Conservation (phyloP, 1,139 yeast genomes). For the Wickerhamomyces sp. region DNA sequence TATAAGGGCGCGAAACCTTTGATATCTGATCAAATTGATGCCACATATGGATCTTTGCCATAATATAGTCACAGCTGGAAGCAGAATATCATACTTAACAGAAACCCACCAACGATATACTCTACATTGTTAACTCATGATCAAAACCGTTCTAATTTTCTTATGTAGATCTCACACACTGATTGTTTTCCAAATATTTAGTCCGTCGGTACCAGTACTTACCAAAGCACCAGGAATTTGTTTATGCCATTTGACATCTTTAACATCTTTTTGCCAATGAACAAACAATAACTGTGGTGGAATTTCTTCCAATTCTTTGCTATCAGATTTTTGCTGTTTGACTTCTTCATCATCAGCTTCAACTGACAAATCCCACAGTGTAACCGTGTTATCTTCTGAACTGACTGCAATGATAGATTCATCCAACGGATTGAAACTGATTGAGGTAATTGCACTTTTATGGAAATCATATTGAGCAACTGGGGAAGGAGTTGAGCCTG, state of each 20-base stretch:
- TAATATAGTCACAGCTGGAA: neutral
- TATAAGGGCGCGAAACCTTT: neutral
- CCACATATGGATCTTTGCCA: neutral
- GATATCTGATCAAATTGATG: neutral
- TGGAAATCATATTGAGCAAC: constrained; percentile 96
- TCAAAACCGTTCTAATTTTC: neutral
- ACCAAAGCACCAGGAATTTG: constrained; percentile 96
- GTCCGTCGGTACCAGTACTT: constrained; percentile 93
- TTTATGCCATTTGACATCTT: constrained; percentile 96
- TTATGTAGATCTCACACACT: constrained; percentile 50
- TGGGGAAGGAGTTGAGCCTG: constrained; percentile 50
- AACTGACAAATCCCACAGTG: constrained; percentile 95
- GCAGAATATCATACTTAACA: too few relatives aligned
- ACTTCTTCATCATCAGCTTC: constrained; percentile 97
- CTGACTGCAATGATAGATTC: constrained; percentile 95
- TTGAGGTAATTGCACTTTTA: constrained; percentile 86
- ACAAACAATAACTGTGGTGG: constrained; percentile 96
- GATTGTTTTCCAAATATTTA: constrained; percentile 94
- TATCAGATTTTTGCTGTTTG: constrained; percentile 61
- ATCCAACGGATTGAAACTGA: constrained; percentile 91
- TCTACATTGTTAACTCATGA: neutral
- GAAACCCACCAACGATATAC: too few relatives aligned
- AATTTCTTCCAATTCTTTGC: constrained; percentile 77
- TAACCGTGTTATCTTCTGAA: constrained; percentile 93
- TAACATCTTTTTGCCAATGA: constrained; percentile 97